Evolutionary conservation across 1,284 basidiomycete species (phyloP).

Genomic region (Cutaneotrichosporon spelunceum): DNA sequence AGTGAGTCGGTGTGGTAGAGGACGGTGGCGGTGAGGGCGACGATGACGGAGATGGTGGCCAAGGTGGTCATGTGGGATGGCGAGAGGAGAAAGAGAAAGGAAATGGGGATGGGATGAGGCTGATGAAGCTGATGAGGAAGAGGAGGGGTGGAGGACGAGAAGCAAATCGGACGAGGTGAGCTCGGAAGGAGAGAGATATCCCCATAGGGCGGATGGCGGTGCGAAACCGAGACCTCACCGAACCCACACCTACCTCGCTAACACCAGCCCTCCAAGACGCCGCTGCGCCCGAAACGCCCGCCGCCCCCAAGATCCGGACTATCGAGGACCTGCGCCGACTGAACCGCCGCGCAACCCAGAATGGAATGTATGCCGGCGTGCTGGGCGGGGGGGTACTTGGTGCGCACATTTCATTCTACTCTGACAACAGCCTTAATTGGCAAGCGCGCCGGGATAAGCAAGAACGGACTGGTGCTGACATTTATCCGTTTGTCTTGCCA

Average conservation of each 20-base stretch:
- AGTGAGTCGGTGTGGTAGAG: not conserved
- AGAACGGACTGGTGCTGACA: slow-evolving; percentile 30
- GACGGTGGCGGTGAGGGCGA: not conserved
- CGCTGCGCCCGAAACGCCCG: not conserved
- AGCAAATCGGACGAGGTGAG: not conserved
- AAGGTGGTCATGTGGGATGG: too few species aligned
- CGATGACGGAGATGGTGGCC: not conserved
- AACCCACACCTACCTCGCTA: not conserved
- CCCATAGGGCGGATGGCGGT: too few species aligned
- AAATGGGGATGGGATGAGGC: too few species aligned
- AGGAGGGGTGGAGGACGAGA: too few species aligned
- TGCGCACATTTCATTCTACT: slow-evolving; percentile 3
- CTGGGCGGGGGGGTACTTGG: slow-evolving; percentile 21
- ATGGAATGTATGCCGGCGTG: slow-evolving; percentile 25
- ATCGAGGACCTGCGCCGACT: slow-evolving; percentile 20
- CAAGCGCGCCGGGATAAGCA: slow-evolving; percentile 15
- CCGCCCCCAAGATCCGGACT: slow-evolving; percentile 13
- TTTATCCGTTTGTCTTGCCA: slow-evolving; percentile 29
- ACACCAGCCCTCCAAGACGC: slow-evolving; percentile 18
- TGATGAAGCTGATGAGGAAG: too few species aligned
- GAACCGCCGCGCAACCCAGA: slow-evolving; percentile 23
- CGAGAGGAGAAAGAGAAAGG: too few species aligned
- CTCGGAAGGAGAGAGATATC: not conserved
- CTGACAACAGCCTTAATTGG: slow-evolving; percentile 21
- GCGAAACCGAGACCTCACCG: not conserved